Conservation (phyloP, 345 rosid genomes). For the Linum tenue region DNA sequence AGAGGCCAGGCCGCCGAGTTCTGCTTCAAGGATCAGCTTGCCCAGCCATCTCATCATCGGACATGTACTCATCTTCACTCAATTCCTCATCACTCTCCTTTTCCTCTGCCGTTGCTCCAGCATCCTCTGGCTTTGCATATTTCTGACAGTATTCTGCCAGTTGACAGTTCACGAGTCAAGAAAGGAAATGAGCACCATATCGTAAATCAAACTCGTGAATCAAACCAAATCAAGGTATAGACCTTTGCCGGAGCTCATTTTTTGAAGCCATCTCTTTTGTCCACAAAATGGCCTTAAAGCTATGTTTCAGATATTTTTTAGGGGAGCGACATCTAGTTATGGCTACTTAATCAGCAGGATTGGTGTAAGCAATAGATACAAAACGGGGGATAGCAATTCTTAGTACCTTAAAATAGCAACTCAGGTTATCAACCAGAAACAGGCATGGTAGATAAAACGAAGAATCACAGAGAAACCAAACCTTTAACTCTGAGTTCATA, state of each 20-base stretch:
- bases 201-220: background rate
- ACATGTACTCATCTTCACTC: conserved; percentile 39
- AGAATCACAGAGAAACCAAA: background rate
- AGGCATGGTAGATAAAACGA: too few species aligned
- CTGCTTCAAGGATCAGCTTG: conserved; percentile 33
- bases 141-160: conserved; percentile 41
- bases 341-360: too few species aligned
- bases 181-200: background rate
- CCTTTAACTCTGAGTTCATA: conserved; percentile 3
- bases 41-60: conserved; percentile 41
- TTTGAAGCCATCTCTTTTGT: background rate
- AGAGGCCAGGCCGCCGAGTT: background rate
- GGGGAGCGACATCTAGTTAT: too few species aligned
- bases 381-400: too few species aligned
- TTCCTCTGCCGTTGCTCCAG: conserved; percentile 32
- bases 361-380: too few species aligned
- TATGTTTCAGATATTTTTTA: too few species aligned
- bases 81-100: conserved; percentile 38
- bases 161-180: background rate
- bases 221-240: background rate
- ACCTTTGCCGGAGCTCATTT: background rate
- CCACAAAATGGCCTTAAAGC: too few species aligned
- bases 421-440: too few species aligned
- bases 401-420: too few species aligned
- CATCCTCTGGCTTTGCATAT: conserved; percentile 55